phyloP scores from a whole-genome alignment of 139 green algal genomes.

The Deuterostichococcus epilithicus region DNA sequence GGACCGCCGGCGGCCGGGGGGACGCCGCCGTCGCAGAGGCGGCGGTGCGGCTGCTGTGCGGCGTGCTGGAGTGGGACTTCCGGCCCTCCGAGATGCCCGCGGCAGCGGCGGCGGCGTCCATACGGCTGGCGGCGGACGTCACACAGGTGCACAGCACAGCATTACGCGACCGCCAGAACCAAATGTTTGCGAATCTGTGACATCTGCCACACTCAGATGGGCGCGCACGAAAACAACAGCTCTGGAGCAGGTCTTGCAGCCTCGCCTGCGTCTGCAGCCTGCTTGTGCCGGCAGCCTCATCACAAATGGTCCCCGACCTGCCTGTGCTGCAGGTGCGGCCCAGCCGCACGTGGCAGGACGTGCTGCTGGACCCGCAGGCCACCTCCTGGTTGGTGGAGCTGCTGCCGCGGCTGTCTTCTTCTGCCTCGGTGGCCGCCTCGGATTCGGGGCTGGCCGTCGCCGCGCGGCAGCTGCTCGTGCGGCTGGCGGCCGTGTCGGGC shows the following conservation, averaged over 20 bases:
- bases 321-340: slow-evolving; percentile 32
- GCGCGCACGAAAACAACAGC: too few species aligned
- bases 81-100: slow-evolving; percentile 5
- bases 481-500: slow-evolving; percentile 4
- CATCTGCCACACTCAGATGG: too few species aligned
- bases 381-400: slow-evolving; percentile 62
- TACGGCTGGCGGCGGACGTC: neutral
- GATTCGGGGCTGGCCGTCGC: slow-evolving; percentile 25
- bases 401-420: slow-evolving; percentile 34
- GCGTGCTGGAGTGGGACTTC: slow-evolving; percentile 78
- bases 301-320: neutral
- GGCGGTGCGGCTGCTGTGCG: slow-evolving; percentile 58
- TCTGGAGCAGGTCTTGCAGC: too few species aligned
- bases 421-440: neutral
- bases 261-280: too few species aligned
- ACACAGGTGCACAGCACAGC: neutral
- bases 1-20: slow-evolving; percentile 18
- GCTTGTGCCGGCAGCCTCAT: too few species aligned
- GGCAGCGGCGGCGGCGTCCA: too few species aligned
- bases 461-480: slow-evolving; percentile 60
- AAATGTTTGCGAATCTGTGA: too few species aligned
- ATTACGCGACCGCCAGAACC: too few species aligned
- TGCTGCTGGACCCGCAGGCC: slow-evolving; percentile 35
- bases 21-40: slow-evolving; percentile 54
- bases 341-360: slow-evolving; percentile 20